phyloP scores from a whole-genome alignment of 345 rosid species.

The Eucalyptus coolabah region DNA sequence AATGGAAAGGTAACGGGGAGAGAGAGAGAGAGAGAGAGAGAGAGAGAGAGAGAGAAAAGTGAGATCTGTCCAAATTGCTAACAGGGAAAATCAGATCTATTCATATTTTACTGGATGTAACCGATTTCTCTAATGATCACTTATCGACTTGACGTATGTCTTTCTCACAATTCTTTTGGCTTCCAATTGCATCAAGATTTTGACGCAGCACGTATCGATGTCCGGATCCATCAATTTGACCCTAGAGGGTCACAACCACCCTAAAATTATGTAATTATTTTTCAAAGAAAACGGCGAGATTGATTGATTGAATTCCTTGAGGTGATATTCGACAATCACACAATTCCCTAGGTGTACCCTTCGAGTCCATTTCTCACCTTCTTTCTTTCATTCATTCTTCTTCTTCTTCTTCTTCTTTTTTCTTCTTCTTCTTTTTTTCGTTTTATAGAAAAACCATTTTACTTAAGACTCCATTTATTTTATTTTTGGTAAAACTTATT shows the following conservation, averaged over 20 bases:
- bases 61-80: too few relatives aligned
- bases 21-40: neutral
- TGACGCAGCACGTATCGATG: neutral
- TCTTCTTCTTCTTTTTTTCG: accelerated
- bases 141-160: neutral
- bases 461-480: neutral
- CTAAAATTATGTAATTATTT: too few relatives aligned
- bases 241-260: neutral
- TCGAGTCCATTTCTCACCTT: neutral
- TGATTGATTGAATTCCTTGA: neutral
- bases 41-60: neutral
- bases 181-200: neutral
- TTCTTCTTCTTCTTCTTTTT: neutral
- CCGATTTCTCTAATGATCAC: too few relatives aligned
- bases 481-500: too few relatives aligned
- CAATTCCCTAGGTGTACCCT: neutral
- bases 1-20: neutral
- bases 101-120: too few relatives aligned
- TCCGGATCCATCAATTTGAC: neutral
- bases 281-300: neutral
- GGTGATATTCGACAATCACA: neutral
- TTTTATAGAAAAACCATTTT: neutral
- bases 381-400: neutral
- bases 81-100: too few relatives aligned
- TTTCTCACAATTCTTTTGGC: neutral